Evolutionary conservation across 192 early-diverging fungal genomes (phyloP).

Genomic region (Neocallimastix lanati): DNA sequence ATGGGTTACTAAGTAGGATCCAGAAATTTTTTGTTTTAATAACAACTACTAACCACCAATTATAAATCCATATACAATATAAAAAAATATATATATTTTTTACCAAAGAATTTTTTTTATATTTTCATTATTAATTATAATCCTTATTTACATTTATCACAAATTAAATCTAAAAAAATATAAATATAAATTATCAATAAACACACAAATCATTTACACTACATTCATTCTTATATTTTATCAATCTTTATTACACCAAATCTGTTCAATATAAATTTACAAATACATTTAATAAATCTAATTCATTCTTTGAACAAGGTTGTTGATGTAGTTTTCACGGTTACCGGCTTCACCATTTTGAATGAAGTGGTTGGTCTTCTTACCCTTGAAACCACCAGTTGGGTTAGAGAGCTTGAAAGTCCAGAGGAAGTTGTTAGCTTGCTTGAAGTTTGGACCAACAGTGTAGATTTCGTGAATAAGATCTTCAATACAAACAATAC

Average conservation of each 20-base stretch:
- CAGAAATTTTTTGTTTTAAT: too few species aligned
- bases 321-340: slow-evolving; percentile 95
- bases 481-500: slow-evolving; percentile 96
- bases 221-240: too few species aligned
- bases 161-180: too few species aligned
- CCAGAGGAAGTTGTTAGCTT: slow-evolving; percentile 97
- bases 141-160: too few species aligned
- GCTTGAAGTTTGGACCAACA: slow-evolving; percentile 85
- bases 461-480: slow-evolving; percentile 97
- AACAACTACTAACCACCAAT: too few species aligned
- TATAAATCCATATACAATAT: too few species aligned
- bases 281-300: slow-evolving; percentile 19
- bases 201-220: too few species aligned
- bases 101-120: too few species aligned
- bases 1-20: too few species aligned
- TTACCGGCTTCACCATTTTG: slow-evolving; percentile 95
- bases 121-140: too few species aligned
- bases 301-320: slow-evolving; percentile 88
- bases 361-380: slow-evolving; percentile 91
- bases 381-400: slow-evolving; percentile 78
- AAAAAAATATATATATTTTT: too few species aligned
- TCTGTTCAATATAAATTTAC: neutral
- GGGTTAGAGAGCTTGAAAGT: slow-evolving; percentile 98
- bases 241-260: neutral
- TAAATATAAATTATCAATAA: too few species aligned